Percentiles rank a stretch among this genome's conserved stretches.
These are phyloP conservation scores for Annulohypoxylon truncatum DNA, from an alignment of 2,329 filamentous ascomycete genomes.

Conservation along the genomic window DNA sequence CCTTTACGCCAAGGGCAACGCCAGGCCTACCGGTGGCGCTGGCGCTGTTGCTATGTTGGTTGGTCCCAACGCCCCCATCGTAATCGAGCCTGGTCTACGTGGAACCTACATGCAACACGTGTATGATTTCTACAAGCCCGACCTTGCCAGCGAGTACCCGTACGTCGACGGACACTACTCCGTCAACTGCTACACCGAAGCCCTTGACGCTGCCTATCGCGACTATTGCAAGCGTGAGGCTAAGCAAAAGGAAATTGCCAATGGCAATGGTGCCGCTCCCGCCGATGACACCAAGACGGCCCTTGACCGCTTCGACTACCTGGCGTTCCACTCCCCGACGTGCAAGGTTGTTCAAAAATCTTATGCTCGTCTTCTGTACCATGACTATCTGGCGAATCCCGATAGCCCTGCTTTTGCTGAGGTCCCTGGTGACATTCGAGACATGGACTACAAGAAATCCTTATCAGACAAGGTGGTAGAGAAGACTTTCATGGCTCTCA, in stretches of 20 bases:
- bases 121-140: constrained; percentile 93
- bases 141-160: constrained; percentile 87
- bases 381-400: constrained; percentile 82
- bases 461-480: constrained; percentile 84
- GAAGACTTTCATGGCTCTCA: constrained; percentile 86
- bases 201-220: constrained; percentile 83
- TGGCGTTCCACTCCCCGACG: constrained; percentile 85
- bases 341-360: constrained; percentile 91
- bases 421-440: constrained; percentile 79
- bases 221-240: constrained; percentile 81
- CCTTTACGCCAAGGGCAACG: constrained; percentile 85
- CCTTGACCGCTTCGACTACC: constrained; percentile 85
- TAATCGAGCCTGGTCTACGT: constrained; percentile 81
- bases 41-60: constrained; percentile 83
- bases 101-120: constrained; percentile 85
- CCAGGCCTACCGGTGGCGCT: constrained; percentile 83
- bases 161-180: constrained; percentile 88
- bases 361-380: constrained; percentile 85
- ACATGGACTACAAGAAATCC: constrained; percentile 83
- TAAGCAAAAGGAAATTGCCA: constrained; percentile 65
- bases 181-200: constrained; percentile 82
- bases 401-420: constrained; percentile 76
- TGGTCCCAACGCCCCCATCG: constrained; percentile 81
- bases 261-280: constrained; percentile 55
- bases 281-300: constrained; percentile 64